phyloP scores from a whole-genome alignment of 1,284 basidiomycete genomes.

The Cryptococcus sp. region DNA sequence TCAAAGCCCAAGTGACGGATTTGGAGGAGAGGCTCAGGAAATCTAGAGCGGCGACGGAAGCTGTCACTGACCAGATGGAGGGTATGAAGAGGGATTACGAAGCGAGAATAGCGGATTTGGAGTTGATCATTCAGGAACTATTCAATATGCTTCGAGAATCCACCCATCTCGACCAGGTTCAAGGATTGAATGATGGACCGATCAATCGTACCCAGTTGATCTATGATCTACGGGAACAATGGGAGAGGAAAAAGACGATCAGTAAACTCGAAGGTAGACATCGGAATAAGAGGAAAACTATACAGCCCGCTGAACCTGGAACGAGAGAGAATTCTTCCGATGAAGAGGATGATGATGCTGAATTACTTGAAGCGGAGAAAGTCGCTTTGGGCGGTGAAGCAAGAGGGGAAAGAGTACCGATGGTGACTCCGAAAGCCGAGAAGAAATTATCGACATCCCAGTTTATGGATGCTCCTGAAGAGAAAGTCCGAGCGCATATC shows the following conservation, averaged over 20 bases:
- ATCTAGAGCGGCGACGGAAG: conserved; percentile 71
- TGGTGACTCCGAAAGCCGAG: conserved; percentile 4
- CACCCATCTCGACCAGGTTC: conserved; percentile 66
- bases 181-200: conserved; percentile 53
- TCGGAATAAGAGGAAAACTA: conserved; percentile 34
- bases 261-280: conserved; percentile 68
- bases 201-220: conserved; percentile 80
- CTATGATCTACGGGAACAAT: conserved; percentile 64
- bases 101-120: conserved; percentile 79
- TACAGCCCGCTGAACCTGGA: conserved; percentile 31
- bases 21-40: conserved; percentile 74
- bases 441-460: conserved; percentile 59
- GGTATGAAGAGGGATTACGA: conserved; percentile 78
- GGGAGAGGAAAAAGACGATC: conserved; percentile 80
- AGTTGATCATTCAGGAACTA: conserved; percentile 86
- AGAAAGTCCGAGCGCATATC: conserved; percentile 75
- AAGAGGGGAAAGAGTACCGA: conserved; percentile 9
- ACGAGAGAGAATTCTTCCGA: conserved; percentile 33
- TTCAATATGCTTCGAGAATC: conserved; percentile 88
- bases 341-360: conserved; percentile 47
- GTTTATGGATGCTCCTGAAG: conserved; percentile 87
- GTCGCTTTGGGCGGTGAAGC: conserved; percentile 23
- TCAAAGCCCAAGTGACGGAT: conserved; percentile 68
- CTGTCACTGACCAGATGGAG: conserved; percentile 71
- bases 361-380: conserved; percentile 45